Conservation (phyloP, 2,329 filamentous ascomycete genomes). For the Trichoderma endophyticum region DNA sequence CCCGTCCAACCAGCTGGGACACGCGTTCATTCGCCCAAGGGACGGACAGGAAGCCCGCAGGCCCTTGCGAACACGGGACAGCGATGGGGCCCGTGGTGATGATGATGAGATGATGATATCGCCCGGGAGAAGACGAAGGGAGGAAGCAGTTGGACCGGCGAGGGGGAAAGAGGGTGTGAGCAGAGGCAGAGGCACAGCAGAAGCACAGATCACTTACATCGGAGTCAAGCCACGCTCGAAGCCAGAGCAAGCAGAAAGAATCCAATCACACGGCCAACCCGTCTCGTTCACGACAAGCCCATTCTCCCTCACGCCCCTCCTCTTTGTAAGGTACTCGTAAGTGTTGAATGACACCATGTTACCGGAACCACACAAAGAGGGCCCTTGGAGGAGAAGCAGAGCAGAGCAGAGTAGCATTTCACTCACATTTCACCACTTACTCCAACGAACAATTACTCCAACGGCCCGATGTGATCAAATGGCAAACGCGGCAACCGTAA, state of each 20-base stretch:
- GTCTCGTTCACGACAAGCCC: not conserved
- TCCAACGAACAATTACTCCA: not conserved
- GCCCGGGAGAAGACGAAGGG: not conserved
- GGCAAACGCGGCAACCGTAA: not conserved
- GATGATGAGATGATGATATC: not conserved
- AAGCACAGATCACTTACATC: not conserved
- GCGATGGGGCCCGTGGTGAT: not conserved
- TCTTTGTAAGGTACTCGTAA: not conserved
- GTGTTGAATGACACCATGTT: not conserved
- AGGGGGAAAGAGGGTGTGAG: not conserved
- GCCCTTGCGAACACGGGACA: conserved; percentile 4
- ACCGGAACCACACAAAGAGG: not conserved
- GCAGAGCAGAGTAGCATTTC: not conserved
- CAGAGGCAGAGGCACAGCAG: not conserved
- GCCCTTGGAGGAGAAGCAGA: not conserved
- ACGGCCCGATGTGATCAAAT: not conserved
- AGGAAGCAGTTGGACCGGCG: not conserved
- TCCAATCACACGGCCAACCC: not conserved
- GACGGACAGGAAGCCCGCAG: not conserved
- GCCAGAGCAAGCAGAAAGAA: not conserved
- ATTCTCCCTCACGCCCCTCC: not conserved
- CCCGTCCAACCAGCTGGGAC: conserved; percentile 7
- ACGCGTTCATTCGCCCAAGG: conserved; percentile 14
- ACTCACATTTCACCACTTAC: not conserved
- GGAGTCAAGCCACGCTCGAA: not conserved